Evolutionary conservation across 2,329 filamentous ascomycete genomes (phyloP), one percentile per base, ranked within the genome.

Genomic region (Lasiodiplodia gonubiensis): DNA sequence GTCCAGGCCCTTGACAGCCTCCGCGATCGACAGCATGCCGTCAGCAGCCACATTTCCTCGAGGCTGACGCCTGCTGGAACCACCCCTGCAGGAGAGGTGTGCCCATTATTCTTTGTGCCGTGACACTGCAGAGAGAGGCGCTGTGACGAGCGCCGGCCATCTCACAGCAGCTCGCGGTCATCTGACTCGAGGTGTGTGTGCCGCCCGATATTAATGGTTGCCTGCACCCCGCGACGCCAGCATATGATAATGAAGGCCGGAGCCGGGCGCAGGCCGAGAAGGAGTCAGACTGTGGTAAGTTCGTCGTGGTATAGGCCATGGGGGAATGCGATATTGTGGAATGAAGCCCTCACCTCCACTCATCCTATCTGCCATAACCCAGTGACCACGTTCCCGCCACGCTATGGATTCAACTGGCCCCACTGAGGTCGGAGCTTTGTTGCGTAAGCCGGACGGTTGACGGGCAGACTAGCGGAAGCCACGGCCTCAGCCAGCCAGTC

Each of bases 161-260:
- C 59, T 51, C 59, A 63, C 59, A 63, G 59, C 59, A 63, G n/a
- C 46, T 63, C 16, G 59, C 42, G 46, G 59, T 63, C 59, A 63
- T 63, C 27, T 63, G 59, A 63, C 42, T 25, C 6, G 59, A 63
- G 59, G 46, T 51, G 59, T 51, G 59, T 51, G 59, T 51, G 59
- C 11, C 18, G 18, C 10, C 16, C 8, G 30, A 18, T 33, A n/a
- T 63, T 30, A 35, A 33, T 51, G 46, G 59, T 48, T 49, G 42
- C 42, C 18, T 49, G 42, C n/a, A 30, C 21, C 12, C 14, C 42
- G 21, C n/a, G 21, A 7, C 5, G 12, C 42, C 42, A 21, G 42
- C 42, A 46, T 39, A 35, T 57, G 39, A 57, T 57, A 14, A 46
- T n/a, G 18, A 46, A 25, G 53, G 53, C 53, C 53, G 53, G 53